Base-by-base conservation (phyloP, 306 rosid species). In the Ormosia emarginata region DNA sequence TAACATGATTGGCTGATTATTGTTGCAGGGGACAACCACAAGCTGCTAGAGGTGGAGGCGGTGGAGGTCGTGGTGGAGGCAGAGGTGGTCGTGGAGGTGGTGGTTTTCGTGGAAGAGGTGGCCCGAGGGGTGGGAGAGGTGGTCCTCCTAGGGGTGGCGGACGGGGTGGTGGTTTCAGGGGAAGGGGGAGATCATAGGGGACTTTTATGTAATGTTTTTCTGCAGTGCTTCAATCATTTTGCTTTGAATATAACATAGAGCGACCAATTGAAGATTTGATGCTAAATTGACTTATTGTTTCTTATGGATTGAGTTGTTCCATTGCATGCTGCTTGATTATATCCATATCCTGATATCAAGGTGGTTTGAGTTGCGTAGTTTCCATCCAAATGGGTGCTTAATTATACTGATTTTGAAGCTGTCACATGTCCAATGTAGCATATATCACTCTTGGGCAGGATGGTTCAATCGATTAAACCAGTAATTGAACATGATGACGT, bases 141-240 rank as follows among this genome's bases (percentile, higher is more conserved):
- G 97, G 97, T 49, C 87, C 90, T 67, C 85, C 90, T 40, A 83
- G 97, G 78, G 98, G 97, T 32, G 90, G 91, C 43, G 83, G 91
- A 32, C 90, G 97, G 7, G 90, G 92, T 44, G 97, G 95, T 78
- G 93, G 97, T 67, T 93, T 93, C 72, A 85, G 99, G 87, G 99
- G 99, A 52, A 88, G 98, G 78, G 99, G 98, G 29, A 91, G 98
- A 86, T 91, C 46, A 12, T 90, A 87, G 84, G 70, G 58, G 8
- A 74, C 2, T 72, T 46, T 59, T 68, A 9, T 86, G 90, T 87
- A 64, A 81, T 58, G 71, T 70, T 53, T 58, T 55, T 57, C 11
- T 5, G 24, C 75, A 52, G 63, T 85, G 63, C 75, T 58, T 75
- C 70, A 49, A 63, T 78, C 71, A 13, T 82, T 81, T 78, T 81